These are phyloP conservation scores for Dactylonectria estremocensis DNA, from an alignment of 2,329 filamentous ascomycete genomes.

Conservation along the genomic window DNA sequence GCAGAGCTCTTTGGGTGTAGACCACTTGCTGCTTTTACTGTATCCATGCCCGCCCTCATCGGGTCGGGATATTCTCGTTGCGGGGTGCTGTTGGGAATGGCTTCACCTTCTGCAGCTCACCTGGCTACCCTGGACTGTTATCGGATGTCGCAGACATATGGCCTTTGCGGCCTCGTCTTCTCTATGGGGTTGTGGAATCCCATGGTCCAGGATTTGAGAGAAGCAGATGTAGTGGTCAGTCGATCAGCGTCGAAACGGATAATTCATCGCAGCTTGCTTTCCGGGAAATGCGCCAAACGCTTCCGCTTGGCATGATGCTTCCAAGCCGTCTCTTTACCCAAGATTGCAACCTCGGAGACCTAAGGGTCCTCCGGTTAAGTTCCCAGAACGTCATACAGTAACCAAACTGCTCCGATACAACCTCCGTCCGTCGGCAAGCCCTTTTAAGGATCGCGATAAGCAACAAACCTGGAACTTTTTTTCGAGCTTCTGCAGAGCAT, in stretches of 20 bases:
- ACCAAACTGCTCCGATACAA: too few relatives aligned
- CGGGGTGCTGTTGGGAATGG: constrained; percentile 34
- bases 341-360: too few relatives aligned
- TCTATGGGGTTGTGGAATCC: constrained; percentile 6
- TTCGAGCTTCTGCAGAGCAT: background rate
- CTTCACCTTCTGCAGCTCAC: constrained; percentile 28
- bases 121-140: constrained; percentile 18
- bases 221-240: constrained; percentile 12
- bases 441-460: constrained; percentile 28
- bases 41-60: background rate
- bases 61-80: constrained; percentile 4
- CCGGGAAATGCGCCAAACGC: background rate
- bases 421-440: background rate
- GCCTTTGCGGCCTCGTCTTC: background rate
- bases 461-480: constrained; percentile 25
- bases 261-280: too few relatives aligned
- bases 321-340: too few relatives aligned
- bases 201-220: constrained; percentile 11
- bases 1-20: constrained; percentile 36
- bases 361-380: background rate
- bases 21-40: constrained; percentile 31
- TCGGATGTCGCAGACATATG: constrained; percentile 1
- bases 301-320: background rate
- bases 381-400: background rate
- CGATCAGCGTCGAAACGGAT: background rate